Evolutionary conservation across 192 early-diverging fungal species (phyloP), one percentile per base, ranked within the genome.

Genomic region (Chytriomyces hyalinus): DNA sequence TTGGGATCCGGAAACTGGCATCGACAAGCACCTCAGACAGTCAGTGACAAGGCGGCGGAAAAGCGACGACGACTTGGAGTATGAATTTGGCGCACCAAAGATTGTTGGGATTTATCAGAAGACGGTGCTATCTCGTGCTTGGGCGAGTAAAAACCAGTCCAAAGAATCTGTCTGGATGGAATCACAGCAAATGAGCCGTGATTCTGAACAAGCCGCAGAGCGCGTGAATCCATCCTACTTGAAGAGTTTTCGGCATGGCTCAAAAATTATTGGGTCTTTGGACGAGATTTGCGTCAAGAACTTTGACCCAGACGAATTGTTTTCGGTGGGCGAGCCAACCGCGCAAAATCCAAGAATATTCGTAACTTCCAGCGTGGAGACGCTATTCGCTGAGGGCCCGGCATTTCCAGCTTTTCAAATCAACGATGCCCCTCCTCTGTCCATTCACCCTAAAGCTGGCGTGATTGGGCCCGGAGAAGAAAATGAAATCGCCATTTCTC

Each of bases 51-150:
- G 53, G 20, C 53, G 53, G 13, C 13, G 20, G 20, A 57, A 57
- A 13, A 66, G 17, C 26, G 62, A 75, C 17, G 77, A 78, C 6
- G 22, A 13, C 6, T 44, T 72, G 7, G 17, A 15, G 26, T 78
- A 64, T 72, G 77, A 78, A 51, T 78, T 78, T 65, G 77, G 73
- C 17, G 26, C n/a, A 13, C 73, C 73, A 6, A 75, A 66, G 49
- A 75, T 75, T 20, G 53, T 75, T 24, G 73, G 73, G 47, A 62
- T 75, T 28, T 75, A 51, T 50, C 17, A 49, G 10, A 15, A 47
- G 49, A 66, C 11, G 8, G 8, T 49, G n/a, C 44, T 68, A n/a
- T 24, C 13, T 13, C 53, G 20, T n/a, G 53, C 13, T 20, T 57
- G 20, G 15, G 20, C 15, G 53, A n/a, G 13, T 57, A 20, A 57